These are phyloP conservation scores for Penicillium psychrofluorescens DNA, from an alignment of 495 filamentous ascomycete species.

Conservation along the genomic window DNA sequence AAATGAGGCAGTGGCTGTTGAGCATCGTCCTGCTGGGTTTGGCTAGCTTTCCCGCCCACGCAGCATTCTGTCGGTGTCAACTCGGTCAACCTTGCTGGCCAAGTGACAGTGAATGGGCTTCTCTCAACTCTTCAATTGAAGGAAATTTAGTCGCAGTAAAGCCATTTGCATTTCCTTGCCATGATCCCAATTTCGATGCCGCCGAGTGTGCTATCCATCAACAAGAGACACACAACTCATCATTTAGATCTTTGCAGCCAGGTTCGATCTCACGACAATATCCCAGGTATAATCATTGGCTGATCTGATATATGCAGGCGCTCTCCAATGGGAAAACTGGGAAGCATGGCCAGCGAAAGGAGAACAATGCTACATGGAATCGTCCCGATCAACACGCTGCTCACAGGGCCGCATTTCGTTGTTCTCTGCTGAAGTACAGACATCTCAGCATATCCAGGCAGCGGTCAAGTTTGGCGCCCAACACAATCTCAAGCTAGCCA, in stretches of 20 bases:
- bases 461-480: constrained; percentile 7
- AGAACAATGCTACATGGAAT: background rate
- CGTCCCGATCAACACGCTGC: background rate
- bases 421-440: background rate
- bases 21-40: background rate
- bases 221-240: background rate
- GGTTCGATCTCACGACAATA: background rate
- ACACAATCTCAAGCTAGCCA: constrained; percentile 37
- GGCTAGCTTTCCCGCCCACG: background rate
- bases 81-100: background rate
- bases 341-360: background rate
- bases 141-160: background rate
- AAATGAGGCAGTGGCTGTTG: background rate
- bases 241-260: background rate
- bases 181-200: background rate
- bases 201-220: background rate
- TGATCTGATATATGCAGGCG: background rate
- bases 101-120: background rate
- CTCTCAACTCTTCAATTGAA: background rate
- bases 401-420: background rate
- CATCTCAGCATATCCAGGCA: background rate
- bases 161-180: background rate
- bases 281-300: too few relatives aligned
- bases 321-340: background rate
- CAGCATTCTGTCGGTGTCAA: background rate